Conservation (phyloP, 2,329 filamentous ascomycete species). For the Sclerotinia borealis region DNA sequence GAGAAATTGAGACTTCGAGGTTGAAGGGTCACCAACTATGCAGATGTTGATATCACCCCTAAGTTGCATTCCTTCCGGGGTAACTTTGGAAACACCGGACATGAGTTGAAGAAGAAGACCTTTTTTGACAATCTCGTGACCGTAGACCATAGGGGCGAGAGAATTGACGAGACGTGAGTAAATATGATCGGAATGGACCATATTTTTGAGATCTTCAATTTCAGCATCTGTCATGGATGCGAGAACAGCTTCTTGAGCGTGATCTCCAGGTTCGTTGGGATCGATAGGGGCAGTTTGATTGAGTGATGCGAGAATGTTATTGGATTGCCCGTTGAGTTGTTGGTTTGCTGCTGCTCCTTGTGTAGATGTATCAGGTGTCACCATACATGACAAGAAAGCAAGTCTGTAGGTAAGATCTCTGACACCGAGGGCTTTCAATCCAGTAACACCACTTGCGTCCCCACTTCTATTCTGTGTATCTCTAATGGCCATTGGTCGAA, state of each 20-base stretch:
- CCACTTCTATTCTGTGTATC: conserved; percentile 74
- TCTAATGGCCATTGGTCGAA: conserved; percentile 74
- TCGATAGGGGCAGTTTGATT: conserved; percentile 67
- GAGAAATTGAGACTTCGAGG: conserved; percentile 95
- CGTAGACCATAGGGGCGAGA: conserved; percentile 93
- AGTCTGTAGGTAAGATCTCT: conserved; percentile 91
- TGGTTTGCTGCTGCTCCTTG: conserved; percentile 68
- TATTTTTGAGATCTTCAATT: conserved; percentile 82
- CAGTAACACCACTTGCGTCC: conserved; percentile 76
- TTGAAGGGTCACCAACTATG: conserved; percentile 93
- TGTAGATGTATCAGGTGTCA: conserved; percentile 79
- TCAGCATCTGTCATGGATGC: conserved; percentile 79
- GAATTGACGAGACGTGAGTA: conserved; percentile 90
- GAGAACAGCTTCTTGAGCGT: conserved; percentile 81
- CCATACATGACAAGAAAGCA: conserved; percentile 96
- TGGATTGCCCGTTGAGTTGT: conserved; percentile 64
- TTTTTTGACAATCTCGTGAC: conserved; percentile 97
- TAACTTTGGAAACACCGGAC: conserved; percentile 90
- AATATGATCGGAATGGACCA: conserved; percentile 95
- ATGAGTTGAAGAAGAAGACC: conserved; percentile 89
- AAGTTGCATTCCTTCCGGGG: conserved; percentile 88
- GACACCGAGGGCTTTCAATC: conserved; percentile 87
- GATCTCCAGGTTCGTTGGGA: conserved; percentile 65
- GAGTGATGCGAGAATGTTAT: conserved; percentile 78
- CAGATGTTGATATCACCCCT: conserved; percentile 98